phyloP scores from a whole-genome alignment of 768 basidiomycete genomes.

The Strobilomyces confusus region DNA sequence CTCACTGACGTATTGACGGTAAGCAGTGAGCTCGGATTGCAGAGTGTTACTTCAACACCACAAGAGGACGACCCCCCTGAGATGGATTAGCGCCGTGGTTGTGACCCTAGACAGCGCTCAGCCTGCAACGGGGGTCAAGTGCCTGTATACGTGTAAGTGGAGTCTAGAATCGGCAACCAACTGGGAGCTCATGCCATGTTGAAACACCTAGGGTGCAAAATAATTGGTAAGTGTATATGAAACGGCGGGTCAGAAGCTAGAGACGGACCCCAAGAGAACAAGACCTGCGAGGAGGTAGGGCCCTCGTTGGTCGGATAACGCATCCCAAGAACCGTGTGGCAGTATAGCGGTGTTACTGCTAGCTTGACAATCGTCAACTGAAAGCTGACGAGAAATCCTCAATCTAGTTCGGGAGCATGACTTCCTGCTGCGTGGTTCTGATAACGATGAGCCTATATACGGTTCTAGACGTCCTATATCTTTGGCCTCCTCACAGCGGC shows the following conservation, averaged over 20 bases:
- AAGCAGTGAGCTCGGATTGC: slow-evolving; percentile 51
- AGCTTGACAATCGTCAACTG: slow-evolving; percentile 64
- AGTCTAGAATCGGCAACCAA: background rate
- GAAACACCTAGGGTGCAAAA: slow-evolving; percentile 34
- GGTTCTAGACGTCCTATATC: slow-evolving; percentile 61
- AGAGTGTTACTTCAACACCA: background rate
- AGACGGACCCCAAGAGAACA: slow-evolving; percentile 64
- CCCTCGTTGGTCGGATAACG: background rate
- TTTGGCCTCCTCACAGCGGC: slow-evolving; percentile 61
- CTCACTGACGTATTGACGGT: too few species aligned
- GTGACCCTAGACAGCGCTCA: slow-evolving; percentile 52
- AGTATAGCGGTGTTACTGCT: slow-evolving; percentile 79
- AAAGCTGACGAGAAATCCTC: slow-evolving; percentile 58
- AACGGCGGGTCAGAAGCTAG: slow-evolving; percentile 48
- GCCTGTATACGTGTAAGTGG: slow-evolving; percentile 62
- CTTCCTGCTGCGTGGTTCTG: slow-evolving; percentile 50
- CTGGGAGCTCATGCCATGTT: background rate
- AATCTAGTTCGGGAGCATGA: slow-evolving; percentile 61
- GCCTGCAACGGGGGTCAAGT: slow-evolving; percentile 66
- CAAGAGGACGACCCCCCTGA: background rate
- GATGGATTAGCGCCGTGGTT: background rate
- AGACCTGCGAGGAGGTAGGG: slow-evolving; percentile 39
- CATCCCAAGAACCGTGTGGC: background rate
- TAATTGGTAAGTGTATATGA: slow-evolving; percentile 41
- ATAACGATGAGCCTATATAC: background rate